Evolutionary conservation across 2,329 filamentous ascomycete species (phyloP).

Genomic region (Xylaria sp.): DNA sequence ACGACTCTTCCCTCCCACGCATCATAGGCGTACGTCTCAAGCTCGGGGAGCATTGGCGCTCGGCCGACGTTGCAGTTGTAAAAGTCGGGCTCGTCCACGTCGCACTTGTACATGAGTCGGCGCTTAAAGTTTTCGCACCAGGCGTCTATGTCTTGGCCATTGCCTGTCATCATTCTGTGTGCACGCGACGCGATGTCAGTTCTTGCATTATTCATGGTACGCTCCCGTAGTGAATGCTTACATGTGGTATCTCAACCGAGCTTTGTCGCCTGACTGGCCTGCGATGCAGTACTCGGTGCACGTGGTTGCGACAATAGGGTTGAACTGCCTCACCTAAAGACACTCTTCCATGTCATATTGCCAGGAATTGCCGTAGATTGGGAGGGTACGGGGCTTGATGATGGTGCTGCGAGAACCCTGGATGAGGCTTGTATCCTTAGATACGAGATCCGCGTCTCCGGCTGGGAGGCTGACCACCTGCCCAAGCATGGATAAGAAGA

Average conservation of each 20-base stretch:
- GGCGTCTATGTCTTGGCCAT: slow-evolving; percentile 17
- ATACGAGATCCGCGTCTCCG: background rate
- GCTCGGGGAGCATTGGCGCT: background rate
- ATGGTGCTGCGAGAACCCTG: background rate
- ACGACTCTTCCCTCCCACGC: background rate
- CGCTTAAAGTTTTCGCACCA: slow-evolving; percentile 30
- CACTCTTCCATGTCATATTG: slow-evolving; percentile 26
- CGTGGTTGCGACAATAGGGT: slow-evolving; percentile 15
- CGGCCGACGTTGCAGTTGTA: slow-evolving; percentile 9
- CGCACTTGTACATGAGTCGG: slow-evolving; percentile 12
- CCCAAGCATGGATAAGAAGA: background rate
- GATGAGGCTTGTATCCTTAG: background rate
- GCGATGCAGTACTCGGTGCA: slow-evolving; percentile 31
- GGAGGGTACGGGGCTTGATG: background rate
- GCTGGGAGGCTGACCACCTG: background rate
- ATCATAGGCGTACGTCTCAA: slow-evolving; percentile 7
- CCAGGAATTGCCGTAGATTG: slow-evolving; percentile 7
- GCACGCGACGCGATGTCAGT: background rate
- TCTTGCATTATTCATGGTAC: background rate
- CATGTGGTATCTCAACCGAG: slow-evolving; percentile 29
- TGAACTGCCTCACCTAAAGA: slow-evolving; percentile 14
- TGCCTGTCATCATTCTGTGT: slow-evolving; percentile 24
- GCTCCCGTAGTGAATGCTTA: slow-evolving; percentile 8
- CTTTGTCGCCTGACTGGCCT: background rate
- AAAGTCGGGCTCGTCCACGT: background rate